A percentile compares a stretch with the other conserved stretches of the same genome.
These are phyloP conservation scores for Exophiala sp. DNA, from an alignment of 2,329 filamentous ascomycete species.

Conservation along the genomic window DNA sequence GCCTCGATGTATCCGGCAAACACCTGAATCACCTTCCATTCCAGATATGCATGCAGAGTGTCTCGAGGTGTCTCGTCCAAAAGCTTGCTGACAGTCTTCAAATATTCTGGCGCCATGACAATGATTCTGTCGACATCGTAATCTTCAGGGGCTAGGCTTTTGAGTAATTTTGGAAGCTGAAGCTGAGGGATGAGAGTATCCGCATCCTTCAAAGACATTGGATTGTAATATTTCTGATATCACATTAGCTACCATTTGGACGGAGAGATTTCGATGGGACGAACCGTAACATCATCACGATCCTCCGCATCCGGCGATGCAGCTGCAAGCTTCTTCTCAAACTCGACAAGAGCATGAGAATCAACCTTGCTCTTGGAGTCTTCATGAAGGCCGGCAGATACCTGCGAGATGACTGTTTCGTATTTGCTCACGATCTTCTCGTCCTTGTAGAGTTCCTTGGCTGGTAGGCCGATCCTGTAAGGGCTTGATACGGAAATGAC, in stretches of 20 bases:
- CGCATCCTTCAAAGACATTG: conserved; percentile 55
- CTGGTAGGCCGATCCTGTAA: conserved; percentile 55
- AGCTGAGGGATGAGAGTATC: conserved; percentile 56
- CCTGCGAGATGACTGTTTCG: conserved; percentile 41
- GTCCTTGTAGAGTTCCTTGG: conserved; percentile 60
- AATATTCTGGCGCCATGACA: conserved; percentile 58
- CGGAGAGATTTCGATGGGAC: not conserved
- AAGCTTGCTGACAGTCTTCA: conserved; percentile 56
- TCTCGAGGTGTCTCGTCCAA: conserved; percentile 53
- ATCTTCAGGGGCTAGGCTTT: conserved; percentile 49
- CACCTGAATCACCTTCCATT: conserved; percentile 60
- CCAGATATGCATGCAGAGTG: conserved; percentile 59
- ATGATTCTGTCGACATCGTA: conserved; percentile 55
- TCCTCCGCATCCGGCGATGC: conserved; percentile 58
- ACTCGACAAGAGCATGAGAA: conserved; percentile 47
- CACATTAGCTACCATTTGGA: not conserved
- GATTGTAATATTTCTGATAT: conserved; percentile 58
- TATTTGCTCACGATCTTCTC: conserved; percentile 53
- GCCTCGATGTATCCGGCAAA: conserved; percentile 56
- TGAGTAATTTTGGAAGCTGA: conserved; percentile 52
- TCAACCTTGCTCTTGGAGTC: conserved; percentile 30
- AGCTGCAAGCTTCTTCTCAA: conserved; percentile 60
- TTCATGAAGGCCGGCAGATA: conserved; percentile 38
- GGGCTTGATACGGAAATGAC: conserved; percentile 47
- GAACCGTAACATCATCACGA: conserved; percentile 55